Base-by-base conservation (phyloP, 116 monocot genomes). In the Trichopus zeylanicus region DNA sequence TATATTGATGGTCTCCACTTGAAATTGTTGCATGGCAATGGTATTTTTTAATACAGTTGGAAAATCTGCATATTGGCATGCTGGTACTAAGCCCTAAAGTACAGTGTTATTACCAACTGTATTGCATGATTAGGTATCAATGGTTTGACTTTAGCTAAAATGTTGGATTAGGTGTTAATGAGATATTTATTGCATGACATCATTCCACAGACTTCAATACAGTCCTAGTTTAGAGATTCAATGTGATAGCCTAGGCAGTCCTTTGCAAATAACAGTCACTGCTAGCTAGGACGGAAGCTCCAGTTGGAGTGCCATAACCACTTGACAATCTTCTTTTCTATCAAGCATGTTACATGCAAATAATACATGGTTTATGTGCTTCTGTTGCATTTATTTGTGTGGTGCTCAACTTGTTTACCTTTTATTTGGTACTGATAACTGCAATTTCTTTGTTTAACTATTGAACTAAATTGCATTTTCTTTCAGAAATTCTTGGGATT, bases 401-500 rank as follows among this genome's bases (percentile, higher is more conserved):
- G n/a, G n/a, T n/a, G n/a, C n/a, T n/a, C 3, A 42, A 42, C 13
- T 42, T 12, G 8, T 42, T 15, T 42, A 42, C n/a, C n/a, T 42
- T 42, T 42, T 9, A 3, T n/a, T 16, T 12, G 42, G 12, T n/a
- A 5, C 32, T 42, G 12, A 42, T 42, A 42, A 39, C 32, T 33
- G 32, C 32, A 33, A 8, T 33, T 33, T 33, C 4, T 33, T 33
- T 33, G 8, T 33, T 33, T 33, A 33, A 5, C 8, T 33, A 33
- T 33, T 33, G 37, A 37, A 37, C 37, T 11, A 42, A 42, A 18
- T 42, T n/a, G n/a, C n/a, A 4, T 42, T 42, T 24, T 60, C n/a
- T 48, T 25, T 26, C 66, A 93, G 93, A 76, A 69, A 18, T 83
- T 78, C 49, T 34, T 93, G 73, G 89, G 82, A 31, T 56, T 67